Conservation (phyloP, 169 alveolate species). For the Perkinsus chesapeaki region DNA sequence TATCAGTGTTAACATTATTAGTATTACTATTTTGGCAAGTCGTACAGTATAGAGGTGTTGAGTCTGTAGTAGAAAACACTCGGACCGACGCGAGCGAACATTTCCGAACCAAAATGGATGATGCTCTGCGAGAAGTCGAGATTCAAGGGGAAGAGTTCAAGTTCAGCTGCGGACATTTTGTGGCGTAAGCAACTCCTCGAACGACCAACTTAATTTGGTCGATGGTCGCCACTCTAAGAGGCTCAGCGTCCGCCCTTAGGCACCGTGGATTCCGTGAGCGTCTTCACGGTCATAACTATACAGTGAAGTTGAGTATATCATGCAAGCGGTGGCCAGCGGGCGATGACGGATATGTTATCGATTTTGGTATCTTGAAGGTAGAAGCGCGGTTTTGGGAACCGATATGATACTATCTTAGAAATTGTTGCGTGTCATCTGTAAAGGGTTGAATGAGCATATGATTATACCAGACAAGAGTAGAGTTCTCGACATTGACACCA, state of each 20-base stretch:
- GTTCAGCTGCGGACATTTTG: slow-evolving; percentile 27
- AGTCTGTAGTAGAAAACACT: too few species aligned
- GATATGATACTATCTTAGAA: neutral
- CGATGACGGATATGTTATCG: slow-evolving; percentile 34
- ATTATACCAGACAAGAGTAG: slow-evolving; percentile 23
- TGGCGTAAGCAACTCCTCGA: too few species aligned
- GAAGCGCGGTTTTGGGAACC: neutral
- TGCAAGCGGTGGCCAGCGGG: slow-evolving; percentile 12
- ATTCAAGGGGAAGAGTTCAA: slow-evolving; percentile 8
- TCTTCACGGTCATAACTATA: slow-evolving; percentile 34
- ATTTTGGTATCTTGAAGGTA: slow-evolving; percentile 16
- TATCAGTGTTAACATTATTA: too few species aligned
- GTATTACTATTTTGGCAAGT: too few species aligned
- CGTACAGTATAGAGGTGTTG: too few species aligned
- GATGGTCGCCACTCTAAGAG: too few species aligned
- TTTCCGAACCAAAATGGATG: neutral
- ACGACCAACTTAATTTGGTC: too few species aligned
- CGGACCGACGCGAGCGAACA: too few species aligned
- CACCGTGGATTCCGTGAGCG: slow-evolving; percentile 26
- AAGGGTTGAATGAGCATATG: slow-evolving; percentile 9
- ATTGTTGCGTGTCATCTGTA: neutral
- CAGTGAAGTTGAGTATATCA: slow-evolving; percentile 10
- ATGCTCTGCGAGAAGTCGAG: slow-evolving; percentile 13
- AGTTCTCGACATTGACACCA: slow-evolving; percentile 18
- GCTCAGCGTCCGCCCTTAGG: too few species aligned